These are phyloP conservation scores for Trichoderma semiorbis DNA, from an alignment of 2,329 filamentous ascomycete species.

Conservation along the genomic window DNA sequence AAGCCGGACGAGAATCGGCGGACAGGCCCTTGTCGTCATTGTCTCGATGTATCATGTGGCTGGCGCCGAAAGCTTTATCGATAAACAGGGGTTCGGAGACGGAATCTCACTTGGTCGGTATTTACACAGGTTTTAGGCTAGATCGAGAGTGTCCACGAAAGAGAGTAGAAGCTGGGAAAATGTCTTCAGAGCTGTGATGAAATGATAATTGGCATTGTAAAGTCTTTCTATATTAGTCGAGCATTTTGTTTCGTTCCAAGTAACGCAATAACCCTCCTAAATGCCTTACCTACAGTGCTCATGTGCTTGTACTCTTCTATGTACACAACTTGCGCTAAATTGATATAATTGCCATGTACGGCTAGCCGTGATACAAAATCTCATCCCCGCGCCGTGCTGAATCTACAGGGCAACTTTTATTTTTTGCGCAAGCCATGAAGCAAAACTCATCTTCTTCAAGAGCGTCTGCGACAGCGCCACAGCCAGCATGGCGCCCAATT, in stretches of 20 bases:
- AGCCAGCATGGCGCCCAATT: conserved; percentile 17
- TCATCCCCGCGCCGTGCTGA: not conserved
- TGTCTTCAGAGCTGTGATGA: not conserved
- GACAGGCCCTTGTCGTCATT: conserved; percentile 17
- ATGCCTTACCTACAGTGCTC: not conserved
- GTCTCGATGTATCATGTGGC: conserved; percentile 15
- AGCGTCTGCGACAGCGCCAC: not conserved
- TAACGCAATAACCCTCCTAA: not conserved
- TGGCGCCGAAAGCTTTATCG: conserved; percentile 17
- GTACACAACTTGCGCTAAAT: not conserved
- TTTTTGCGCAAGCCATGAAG: not conserved
- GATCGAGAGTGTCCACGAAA: not conserved
- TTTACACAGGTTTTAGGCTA: not conserved
- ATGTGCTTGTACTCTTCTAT: not conserved
- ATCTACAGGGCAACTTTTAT: not conserved
- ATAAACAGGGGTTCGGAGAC: not conserved
- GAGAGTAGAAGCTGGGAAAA: not conserved
- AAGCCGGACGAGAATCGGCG: not conserved
- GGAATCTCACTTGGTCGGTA: not conserved
- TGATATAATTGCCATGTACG: not conserved
- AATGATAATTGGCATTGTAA: not conserved
- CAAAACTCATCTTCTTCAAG: not conserved
- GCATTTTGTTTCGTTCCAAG: not conserved
- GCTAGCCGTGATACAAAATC: not conserved
- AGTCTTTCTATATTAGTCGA: too few relatives aligned